Conservation (phyloP, 441 rosid species). For the Aquilaria agallochum region DNA sequence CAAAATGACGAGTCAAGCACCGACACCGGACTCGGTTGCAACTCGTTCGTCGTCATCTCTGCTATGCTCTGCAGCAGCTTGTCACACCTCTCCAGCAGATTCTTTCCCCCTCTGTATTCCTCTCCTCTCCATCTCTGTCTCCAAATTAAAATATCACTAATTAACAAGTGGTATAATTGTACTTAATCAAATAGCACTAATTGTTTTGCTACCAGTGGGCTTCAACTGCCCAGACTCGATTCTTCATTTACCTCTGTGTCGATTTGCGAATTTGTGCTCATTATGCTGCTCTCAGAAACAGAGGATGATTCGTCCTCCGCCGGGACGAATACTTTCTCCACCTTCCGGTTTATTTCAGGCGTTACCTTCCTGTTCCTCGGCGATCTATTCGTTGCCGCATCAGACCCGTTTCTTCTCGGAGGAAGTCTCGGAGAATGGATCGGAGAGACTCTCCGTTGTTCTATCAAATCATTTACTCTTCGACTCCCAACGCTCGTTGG, state of each 20-base stretch:
- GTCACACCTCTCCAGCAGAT: slow-evolving; percentile 78
- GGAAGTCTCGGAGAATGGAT: slow-evolving; percentile 41
- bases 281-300: slow-evolving; percentile 47
- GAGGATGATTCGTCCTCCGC: slow-evolving; percentile 56
- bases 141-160: not conserved
- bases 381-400: slow-evolving; percentile 29
- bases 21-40: slow-evolving; percentile 95
- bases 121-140: slow-evolving; percentile 52
- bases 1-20: slow-evolving; percentile 88
- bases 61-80: slow-evolving; percentile 85
- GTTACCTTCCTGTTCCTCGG: slow-evolving; percentile 30
- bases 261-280: slow-evolving; percentile 44
- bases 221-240: not conserved
- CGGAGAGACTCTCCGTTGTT: slow-evolving; percentile 44
- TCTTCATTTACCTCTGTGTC: slow-evolving; percentile 49
- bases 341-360: slow-evolving; percentile 24
- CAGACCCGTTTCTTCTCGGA: slow-evolving; percentile 29
- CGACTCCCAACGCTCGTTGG: slow-evolving; percentile 36
- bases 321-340: slow-evolving; percentile 20
- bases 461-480: slow-evolving; percentile 26
- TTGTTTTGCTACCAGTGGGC: no score
- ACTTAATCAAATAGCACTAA: not conserved
- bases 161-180: not conserved
- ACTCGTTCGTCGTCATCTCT: slow-evolving; percentile 62
- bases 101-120: slow-evolving; percentile 60